Base-by-base conservation (phyloP, 2,329 filamentous ascomycete species). In the Teratosphaeria epicoccoides region DNA sequence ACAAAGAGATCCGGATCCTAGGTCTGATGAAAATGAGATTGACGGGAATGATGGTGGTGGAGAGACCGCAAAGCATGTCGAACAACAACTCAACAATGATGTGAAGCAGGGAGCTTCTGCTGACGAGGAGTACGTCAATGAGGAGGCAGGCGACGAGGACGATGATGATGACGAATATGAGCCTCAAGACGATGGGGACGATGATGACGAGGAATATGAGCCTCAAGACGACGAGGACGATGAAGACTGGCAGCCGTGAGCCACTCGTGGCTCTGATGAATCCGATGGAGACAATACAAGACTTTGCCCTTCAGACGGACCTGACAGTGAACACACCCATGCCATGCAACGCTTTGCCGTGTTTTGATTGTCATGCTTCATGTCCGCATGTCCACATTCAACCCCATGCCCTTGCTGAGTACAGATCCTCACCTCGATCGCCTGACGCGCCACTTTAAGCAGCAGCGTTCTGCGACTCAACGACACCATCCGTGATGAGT, bases 401-500 rank as follows among this genome's bases (percentile, higher is more conserved):
- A n/a, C n/a, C n/a, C n/a, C n/a, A n/a, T n/a, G 33, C 3, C 14
- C 33, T 17, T 17, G n/a, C 20, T 7, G 20, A 40, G 20, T 20
- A 5, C 17, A 14, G 14, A 2, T 7, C 33, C 14, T 40, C 5
- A 11, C 11, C 28, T 9, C 33, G 4, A 40, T 40, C 24, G 17
- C 6, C 20, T 6, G 33, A 4, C 46, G 2, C 10, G 23, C 6
- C 17, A 1, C 12, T 50, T 40, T 56, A 58, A 45, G 59, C 58
- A 40, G 55, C 59, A 49, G 50, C 53, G 22, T 53, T 47, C 52
- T 54, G 49, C 37, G 45, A n/a, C 47, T 49, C 55, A 7, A 53
- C 12, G 53, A 53, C 28, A 53, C 43, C 24, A 54, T 52, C 56
- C 76, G 71, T 74, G 61, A 87, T 81, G 55, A 98, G 80, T 79